phyloP scores from a whole-genome alignment of 352 stramenopile species.

The Lagenidium sp. region DNA sequence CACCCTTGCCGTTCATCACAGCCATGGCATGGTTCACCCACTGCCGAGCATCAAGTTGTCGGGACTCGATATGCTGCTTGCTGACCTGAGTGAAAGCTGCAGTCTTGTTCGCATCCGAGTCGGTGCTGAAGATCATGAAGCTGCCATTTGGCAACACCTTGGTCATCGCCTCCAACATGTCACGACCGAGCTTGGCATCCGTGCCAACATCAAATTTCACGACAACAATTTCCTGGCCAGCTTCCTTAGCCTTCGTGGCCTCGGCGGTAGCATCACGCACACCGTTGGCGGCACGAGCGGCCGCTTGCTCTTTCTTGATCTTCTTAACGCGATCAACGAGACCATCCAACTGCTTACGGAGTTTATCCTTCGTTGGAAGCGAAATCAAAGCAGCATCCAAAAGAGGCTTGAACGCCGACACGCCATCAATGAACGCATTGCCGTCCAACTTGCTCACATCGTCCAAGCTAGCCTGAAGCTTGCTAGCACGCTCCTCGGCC shows the following conservation, averaged over 20 bases:
- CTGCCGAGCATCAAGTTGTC: conserved; percentile 83
- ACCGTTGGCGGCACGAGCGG: conserved; percentile 55
- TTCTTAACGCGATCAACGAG: conserved; percentile 75
- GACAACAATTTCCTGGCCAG: conserved; percentile 64
- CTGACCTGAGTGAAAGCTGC: conserved; percentile 90
- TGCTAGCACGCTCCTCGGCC: conserved; percentile 77
- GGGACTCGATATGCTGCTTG: conserved; percentile 57
- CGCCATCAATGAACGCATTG: conserved; percentile 75
- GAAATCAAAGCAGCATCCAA: conserved; percentile 85
- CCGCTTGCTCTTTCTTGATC: conserved; percentile 70
- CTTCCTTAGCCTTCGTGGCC: conserved; percentile 49
- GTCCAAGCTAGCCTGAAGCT: conserved; percentile 73
- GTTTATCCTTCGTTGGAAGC: conserved; percentile 85
- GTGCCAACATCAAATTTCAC: conserved; percentile 90
- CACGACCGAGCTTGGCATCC: conserved; percentile 92
- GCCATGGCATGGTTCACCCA: conserved; percentile 92
- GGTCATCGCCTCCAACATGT: conserved; percentile 91
- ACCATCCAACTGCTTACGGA: conserved; percentile 64
- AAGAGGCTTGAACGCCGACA: conserved; percentile 88
- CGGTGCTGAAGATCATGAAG: conserved; percentile 91
- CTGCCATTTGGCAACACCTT: conserved; percentile 71
- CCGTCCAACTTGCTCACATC: conserved; percentile 63
- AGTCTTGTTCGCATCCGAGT: conserved; percentile 89
- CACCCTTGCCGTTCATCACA: conserved; percentile 92
- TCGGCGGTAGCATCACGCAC: conserved; percentile 46